These are phyloP conservation scores for Epichloe bromicola DNA, from an alignment of 2,329 filamentous ascomycete genomes.

Conservation along the genomic window DNA sequence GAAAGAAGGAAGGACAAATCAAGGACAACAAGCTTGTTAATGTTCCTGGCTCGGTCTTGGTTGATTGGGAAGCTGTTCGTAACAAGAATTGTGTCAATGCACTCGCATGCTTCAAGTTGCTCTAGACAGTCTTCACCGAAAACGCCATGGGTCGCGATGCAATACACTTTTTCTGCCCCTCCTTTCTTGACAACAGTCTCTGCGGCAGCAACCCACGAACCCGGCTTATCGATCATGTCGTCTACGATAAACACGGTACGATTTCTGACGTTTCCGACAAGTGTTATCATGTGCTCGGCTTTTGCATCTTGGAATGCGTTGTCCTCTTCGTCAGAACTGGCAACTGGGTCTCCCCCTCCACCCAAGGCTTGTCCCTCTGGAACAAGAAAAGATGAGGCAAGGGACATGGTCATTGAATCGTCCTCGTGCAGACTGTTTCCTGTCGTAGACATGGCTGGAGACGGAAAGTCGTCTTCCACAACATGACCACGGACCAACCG, in stretches of 20 bases:
- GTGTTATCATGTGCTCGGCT: constrained; percentile 86
- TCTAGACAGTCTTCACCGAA: constrained; percentile 84
- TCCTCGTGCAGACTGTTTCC: constrained; percentile 54
- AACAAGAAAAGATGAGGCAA: constrained; percentile 69
- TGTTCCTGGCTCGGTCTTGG: constrained; percentile 54
- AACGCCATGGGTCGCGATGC: constrained; percentile 91
- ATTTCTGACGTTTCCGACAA: constrained; percentile 89
- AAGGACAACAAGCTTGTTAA: constrained; percentile 76
- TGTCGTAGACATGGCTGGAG: constrained; percentile 58
- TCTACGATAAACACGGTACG: constrained; percentile 89
- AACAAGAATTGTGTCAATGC: constrained; percentile 86
- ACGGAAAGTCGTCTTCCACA: constrained; percentile 85
- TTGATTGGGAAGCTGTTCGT: constrained; percentile 95
- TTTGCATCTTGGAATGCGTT: constrained; percentile 69
- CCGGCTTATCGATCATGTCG: constrained; percentile 97
- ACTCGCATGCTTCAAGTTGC: constrained; percentile 82
- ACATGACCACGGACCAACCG: constrained; percentile 88
- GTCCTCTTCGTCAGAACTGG: constrained; percentile 82
- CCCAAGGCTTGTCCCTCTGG: constrained; percentile 57
- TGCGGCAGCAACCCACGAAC: constrained; percentile 92
- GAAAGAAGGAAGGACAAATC: constrained; percentile 79
- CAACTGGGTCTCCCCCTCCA: constrained; percentile 72
- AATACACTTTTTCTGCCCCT: constrained; percentile 81
- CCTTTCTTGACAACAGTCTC: constrained; percentile 94
- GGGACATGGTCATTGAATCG: constrained; percentile 69